phyloP scores from a whole-genome alignment of 2,329 filamentous ascomycete genomes.

The Alternaria brassicicola region DNA sequence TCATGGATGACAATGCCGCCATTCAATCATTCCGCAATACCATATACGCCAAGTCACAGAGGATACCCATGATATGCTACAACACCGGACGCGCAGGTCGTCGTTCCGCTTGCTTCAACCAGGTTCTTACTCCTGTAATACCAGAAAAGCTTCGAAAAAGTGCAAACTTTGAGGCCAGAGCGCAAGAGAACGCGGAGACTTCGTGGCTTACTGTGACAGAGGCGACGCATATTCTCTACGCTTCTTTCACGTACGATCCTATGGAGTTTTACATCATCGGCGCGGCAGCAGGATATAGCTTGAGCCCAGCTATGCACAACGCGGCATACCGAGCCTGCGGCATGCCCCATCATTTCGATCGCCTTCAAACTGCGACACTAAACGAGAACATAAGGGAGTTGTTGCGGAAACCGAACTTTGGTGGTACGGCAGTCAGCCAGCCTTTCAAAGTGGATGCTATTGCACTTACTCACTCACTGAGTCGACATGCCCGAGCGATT shows the following conservation, averaged over 20 bases:
- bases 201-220: constrained; percentile 64
- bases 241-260: constrained; percentile 69
- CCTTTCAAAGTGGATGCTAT: constrained; percentile 77
- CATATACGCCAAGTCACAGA: constrained; percentile 53
- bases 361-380: constrained; percentile 65
- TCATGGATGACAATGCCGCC: constrained; percentile 67
- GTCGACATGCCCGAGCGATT: constrained; percentile 73
- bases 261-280: constrained; percentile 77
- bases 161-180: constrained; percentile 46
- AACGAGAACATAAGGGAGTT: constrained; percentile 63
- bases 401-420: constrained; percentile 69
- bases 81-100: constrained; percentile 68
- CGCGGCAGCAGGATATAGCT: constrained; percentile 73
- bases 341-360: constrained; percentile 69
- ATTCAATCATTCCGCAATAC: constrained; percentile 62
- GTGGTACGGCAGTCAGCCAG: constrained; percentile 72
- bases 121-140: constrained; percentile 66
- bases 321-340: constrained; percentile 70
- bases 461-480: constrained; percentile 67
- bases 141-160: constrained; percentile 54
- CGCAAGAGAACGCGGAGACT: constrained; percentile 48
- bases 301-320: constrained; percentile 79
- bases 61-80: constrained; percentile 65
- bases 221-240: constrained; percentile 68
- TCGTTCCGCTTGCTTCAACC: constrained; percentile 70